Evolutionary conservation across 228 moss, liverwort and hornwort genomes (phyloP).

Genomic region (Sphagnum magellanicum): DNA sequence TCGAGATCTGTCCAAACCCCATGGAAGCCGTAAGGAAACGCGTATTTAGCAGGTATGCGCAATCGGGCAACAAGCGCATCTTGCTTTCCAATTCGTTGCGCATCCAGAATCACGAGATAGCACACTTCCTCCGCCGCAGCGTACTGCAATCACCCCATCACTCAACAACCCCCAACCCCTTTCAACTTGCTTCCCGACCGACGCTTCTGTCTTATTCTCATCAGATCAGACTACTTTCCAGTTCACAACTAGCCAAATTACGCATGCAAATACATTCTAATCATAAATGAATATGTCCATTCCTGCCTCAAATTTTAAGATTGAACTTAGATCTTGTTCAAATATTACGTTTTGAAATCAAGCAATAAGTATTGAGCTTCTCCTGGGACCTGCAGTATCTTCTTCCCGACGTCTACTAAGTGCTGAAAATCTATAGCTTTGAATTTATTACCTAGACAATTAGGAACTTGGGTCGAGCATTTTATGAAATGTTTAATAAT

Average conservation of each 20-base stretch:
- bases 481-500: background rate
- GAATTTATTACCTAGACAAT: background rate
- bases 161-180: background rate
- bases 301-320: no score
- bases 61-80: constrained; percentile 20
- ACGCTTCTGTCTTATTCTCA: background rate
- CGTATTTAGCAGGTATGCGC: constrained; percentile 15
- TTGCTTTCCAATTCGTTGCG: constrained; percentile 10
- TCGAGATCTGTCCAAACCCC: constrained; percentile 15
- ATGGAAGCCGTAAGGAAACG: constrained; percentile 32
- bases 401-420: no score
- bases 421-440: no score
- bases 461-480: background rate
- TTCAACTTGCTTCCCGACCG: background rate
- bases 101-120: constrained; percentile 28
- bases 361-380: no score
- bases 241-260: no score
- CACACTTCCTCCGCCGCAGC: constrained; percentile 22
- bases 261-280: no score
- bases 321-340: no score
- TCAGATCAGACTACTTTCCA: no score
- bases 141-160: constrained; percentile 10
- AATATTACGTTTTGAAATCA: no score
- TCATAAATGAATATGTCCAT: no score
- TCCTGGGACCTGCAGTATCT: no score